phyloP scores from a whole-genome alignment of 305 asterid species.

The Solanum hybrid region DNA sequence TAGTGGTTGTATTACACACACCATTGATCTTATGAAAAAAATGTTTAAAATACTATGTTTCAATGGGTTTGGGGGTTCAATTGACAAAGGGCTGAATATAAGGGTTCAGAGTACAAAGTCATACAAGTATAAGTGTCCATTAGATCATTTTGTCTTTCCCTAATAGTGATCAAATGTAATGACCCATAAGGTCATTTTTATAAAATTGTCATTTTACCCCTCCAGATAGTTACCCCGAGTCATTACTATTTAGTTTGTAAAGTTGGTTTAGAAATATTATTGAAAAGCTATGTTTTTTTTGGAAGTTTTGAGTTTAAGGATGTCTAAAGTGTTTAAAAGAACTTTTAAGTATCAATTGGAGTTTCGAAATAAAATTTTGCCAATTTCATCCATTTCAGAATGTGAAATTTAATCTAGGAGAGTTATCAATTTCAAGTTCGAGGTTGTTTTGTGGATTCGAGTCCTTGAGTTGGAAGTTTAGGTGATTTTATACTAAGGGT shows the following conservation, averaged over 20 bases:
- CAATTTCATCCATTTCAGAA: too few species aligned
- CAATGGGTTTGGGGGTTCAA: not conserved
- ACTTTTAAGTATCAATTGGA: too few species aligned
- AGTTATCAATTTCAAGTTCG: too few species aligned
- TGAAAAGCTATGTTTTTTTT: not conserved
- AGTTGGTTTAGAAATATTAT: not conserved
- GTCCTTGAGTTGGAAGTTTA: too few species aligned
- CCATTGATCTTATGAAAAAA: not conserved
- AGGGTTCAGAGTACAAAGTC: not conserved
- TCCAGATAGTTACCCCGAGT: not conserved
- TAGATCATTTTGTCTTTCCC: not conserved
- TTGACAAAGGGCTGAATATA: not conserved
- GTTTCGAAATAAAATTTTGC: too few species aligned
- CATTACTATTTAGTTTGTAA: not conserved
- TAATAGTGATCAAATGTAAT: not conserved
- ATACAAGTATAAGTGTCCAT: not conserved
- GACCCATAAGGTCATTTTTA: not conserved
- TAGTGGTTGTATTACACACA: not conserved
- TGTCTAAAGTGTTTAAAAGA: not conserved
- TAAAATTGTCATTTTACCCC: not conserved
- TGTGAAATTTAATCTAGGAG: too few species aligned
- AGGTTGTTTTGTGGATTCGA: too few species aligned
- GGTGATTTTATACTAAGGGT: too few species aligned
- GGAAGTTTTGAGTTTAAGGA: not conserved
- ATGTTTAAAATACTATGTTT: too few species aligned